A percentile compares a stretch with the other conserved stretches of the same genome.
phyloP scores from a whole-genome alignment of 2,329 filamentous ascomycete species.

The Arthrobotrys sinensis region DNA sequence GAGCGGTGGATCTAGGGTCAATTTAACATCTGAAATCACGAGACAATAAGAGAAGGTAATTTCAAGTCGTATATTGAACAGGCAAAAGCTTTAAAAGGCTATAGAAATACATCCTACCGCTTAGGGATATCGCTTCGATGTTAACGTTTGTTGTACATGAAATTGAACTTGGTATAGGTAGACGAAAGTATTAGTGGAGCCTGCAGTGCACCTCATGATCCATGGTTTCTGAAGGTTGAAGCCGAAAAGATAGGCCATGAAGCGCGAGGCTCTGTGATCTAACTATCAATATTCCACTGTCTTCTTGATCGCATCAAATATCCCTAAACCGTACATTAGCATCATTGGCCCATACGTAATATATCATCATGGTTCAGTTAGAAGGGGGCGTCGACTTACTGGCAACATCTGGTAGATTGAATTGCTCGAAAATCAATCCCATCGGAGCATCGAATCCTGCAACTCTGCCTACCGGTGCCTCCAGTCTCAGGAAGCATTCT shows the following conservation, averaged over 20 bases:
- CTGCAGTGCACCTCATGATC: background rate
- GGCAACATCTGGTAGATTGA: constrained; percentile 86
- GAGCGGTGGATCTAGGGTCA: background rate
- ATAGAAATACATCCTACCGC: constrained; percentile 19
- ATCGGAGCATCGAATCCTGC: constrained; percentile 92
- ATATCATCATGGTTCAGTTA: constrained; percentile 11
- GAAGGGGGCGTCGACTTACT: constrained; percentile 74
- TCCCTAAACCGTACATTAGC: constrained; percentile 69
- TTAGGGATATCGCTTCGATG: background rate
- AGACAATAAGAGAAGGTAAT: background rate
- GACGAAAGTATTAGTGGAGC: background rate
- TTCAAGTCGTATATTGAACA: constrained; percentile 6
- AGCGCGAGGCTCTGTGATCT: background rate
- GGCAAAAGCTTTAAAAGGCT: constrained; percentile 6
- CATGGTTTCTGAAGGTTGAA: background rate
- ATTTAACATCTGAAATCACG: constrained; percentile 24
- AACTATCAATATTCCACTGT: constrained; percentile 75
- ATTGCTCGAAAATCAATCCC: constrained; percentile 83
- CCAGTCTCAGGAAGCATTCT: constrained; percentile 84
- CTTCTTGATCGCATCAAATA: constrained; percentile 80
- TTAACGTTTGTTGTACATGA: constrained; percentile 6
- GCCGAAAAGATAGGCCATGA: background rate
- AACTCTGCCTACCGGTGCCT: constrained; percentile 87
- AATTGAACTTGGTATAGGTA: background rate
- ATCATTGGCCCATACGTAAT: constrained; percentile 8